These are phyloP conservation scores for Puccinia polysora DNA, from an alignment of 1,284 basidiomycete species.

Conservation along the genomic window DNA sequence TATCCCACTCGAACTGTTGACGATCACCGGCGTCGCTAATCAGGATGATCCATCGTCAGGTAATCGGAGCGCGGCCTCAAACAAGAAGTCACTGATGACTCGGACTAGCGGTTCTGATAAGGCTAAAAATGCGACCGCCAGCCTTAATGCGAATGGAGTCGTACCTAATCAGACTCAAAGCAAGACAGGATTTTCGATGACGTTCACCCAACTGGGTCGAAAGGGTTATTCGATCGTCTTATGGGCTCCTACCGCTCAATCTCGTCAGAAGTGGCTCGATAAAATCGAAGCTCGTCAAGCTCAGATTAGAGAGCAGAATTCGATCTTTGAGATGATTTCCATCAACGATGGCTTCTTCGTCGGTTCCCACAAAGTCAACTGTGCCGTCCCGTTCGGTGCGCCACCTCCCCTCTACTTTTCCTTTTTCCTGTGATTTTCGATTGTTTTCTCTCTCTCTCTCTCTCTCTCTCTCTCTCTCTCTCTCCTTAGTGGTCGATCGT, in stretches of 20 bases:
- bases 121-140: constrained; percentile 40
- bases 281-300: constrained; percentile 85
- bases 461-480: neutral
- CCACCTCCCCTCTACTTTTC: constrained; percentile 1
- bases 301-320: constrained; percentile 72
- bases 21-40: constrained; percentile 77
- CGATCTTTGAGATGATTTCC: constrained; percentile 78
- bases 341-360: constrained; percentile 84
- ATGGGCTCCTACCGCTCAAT: constrained; percentile 81
- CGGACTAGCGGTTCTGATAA: constrained; percentile 53
- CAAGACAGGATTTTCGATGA: constrained; percentile 86
- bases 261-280: constrained; percentile 92
- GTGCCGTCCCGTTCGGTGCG: constrained; percentile 20
- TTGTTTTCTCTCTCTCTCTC: constrained; percentile 15
- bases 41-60: constrained; percentile 40
- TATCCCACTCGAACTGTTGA: constrained; percentile 88
- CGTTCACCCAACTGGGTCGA: constrained; percentile 85
- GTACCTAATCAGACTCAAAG: constrained; percentile 51
- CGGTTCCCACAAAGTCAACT: constrained; percentile 66
- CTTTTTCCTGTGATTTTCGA: constrained; percentile 19
- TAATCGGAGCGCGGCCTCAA: constrained; percentile 45
- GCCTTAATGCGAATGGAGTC: constrained; percentile 13
- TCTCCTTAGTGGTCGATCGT: neutral
- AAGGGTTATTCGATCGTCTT: constrained; percentile 88
- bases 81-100: constrained; percentile 57